phyloP scores from a whole-genome alignment of 2,329 filamentous ascomycete genomes.

The Microdochium bolleyi region DNA sequence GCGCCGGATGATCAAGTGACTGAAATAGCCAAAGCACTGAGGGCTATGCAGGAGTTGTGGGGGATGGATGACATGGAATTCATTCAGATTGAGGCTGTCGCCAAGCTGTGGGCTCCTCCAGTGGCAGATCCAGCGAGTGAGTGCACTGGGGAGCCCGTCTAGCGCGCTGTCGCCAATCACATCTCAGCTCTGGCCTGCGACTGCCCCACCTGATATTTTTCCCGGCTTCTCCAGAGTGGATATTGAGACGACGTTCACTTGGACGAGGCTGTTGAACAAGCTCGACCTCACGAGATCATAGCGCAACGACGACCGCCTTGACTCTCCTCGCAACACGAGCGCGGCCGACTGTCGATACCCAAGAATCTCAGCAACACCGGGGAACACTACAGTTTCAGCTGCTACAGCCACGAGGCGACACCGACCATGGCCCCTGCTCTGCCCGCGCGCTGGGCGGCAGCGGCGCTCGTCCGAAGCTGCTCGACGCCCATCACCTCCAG shows the following conservation, averaged over 20 bases:
- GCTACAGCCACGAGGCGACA: not conserved
- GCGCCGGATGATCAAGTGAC: not conserved
- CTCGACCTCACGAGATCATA: not conserved
- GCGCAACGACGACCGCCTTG: not conserved
- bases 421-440: constrained; percentile 36
- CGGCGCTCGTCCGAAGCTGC: constrained; percentile 21
- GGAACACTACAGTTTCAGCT: not conserved
- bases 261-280: not conserved
- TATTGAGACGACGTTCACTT: not conserved
- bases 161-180: not conserved
- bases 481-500: constrained; percentile 14
- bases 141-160: not conserved
- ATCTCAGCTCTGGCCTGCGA: not conserved
- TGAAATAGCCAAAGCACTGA: too few relatives aligned
- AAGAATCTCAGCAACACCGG: not conserved
- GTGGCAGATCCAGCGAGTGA: not conserved
- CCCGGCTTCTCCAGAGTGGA: not conserved
- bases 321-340: not conserved
- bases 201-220: constrained; percentile 13
- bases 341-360: not conserved
- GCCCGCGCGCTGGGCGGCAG: constrained; percentile 34
- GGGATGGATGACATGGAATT: not conserved
- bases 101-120: not conserved
- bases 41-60: not conserved
- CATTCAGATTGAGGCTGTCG: not conserved